Base-by-base conservation (phyloP, 495 filamentous ascomycete genomes). In the Aspergillus funiculosus region DNA sequence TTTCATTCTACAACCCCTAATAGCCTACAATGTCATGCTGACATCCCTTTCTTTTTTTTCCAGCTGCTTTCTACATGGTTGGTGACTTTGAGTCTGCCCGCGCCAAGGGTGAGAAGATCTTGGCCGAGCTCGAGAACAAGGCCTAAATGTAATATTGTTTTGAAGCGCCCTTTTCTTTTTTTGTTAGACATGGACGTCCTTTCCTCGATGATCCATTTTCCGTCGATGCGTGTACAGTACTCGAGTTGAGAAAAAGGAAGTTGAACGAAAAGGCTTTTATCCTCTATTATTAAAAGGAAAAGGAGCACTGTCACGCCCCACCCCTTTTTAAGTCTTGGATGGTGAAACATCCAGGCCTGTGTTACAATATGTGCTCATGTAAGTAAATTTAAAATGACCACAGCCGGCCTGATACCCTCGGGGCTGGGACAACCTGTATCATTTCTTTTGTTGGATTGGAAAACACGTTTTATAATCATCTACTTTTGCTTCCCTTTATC, bases 51-150 rank as follows among this genome's bases (percentile, higher is more conserved):
- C n/a, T n/a, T 29, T 21, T 4, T 5, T 30, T 49, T 46, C 7
- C 39, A 75, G 74, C 69, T 74, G 88, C 88, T 65, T 94, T 94
- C 80, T 95, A 94, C 79, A 95, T 94, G 92, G 92, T 98, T 68
- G 92, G 92, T 59, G 86, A 94, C 76, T 81, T 96, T 57, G 86
- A 88, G 57, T 88, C 86, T 54, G 92, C 91, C 39, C 83, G 86
- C 62, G 84, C 77, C 61, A 98, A 98, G 88, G 92, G 92, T 72
- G 90, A 95, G 83, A 95, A 96, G 89, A 95, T 98, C 75, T 72
- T 97, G 71, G 89, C 92, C 57, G 92, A 96, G 64, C 74, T 98
- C 54, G 87, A 92, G 76, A 77, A 75, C 73, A 74, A 68, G 56
- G 57, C 65, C 50, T 85, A 83, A 75, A 76, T 72, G 66, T 70